phyloP scores from a whole-genome alignment of 75 land plant species.

The Azolla pinnata region DNA sequence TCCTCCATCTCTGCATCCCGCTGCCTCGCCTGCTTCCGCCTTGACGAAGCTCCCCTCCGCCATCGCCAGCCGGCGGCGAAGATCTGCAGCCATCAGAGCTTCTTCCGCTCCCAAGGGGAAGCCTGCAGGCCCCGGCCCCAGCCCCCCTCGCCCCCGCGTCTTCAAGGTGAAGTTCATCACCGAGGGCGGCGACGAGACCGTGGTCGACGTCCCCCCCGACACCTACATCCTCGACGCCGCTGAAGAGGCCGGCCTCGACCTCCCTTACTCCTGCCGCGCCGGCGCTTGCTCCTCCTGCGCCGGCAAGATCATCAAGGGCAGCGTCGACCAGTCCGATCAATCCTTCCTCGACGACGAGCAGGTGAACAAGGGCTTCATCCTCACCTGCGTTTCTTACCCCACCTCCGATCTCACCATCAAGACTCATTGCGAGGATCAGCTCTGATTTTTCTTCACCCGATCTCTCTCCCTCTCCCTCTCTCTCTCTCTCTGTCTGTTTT shows the following conservation, averaged over 20 bases:
- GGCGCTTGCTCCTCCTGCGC: slow-evolving; percentile 95
- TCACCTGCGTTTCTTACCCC: slow-evolving; percentile 79
- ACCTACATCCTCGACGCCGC: slow-evolving; percentile 64
- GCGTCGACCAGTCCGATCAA: slow-evolving; percentile 53
- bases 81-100: too few species aligned
- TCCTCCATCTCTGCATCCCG: too few species aligned
- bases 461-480: too few species aligned
- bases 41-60: too few species aligned
- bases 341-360: slow-evolving; percentile 82
- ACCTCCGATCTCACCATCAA: slow-evolving; percentile 31
- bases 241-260: slow-evolving; percentile 56
- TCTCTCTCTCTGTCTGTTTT: too few species aligned
- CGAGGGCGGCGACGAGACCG: slow-evolving; percentile 38
- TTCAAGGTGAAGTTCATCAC: slow-evolving; percentile 70
- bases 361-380: slow-evolving; percentile 48
- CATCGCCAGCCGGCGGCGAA: too few species aligned
- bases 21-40: too few species aligned
- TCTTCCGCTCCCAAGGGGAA: too few species aligned
- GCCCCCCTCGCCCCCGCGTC: too few species aligned
- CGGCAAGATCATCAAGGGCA: slow-evolving; percentile 44
- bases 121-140: slow-evolving; percentile 68
- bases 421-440: slow-evolving; percentile 90
- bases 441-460: too few species aligned
- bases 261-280: slow-evolving; percentile 93
- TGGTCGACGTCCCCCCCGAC: slow-evolving; percentile 43